Evolutionary conservation across 2,329 filamentous ascomycete species (phyloP).

Genomic region (Sarocladium kiliense): DNA sequence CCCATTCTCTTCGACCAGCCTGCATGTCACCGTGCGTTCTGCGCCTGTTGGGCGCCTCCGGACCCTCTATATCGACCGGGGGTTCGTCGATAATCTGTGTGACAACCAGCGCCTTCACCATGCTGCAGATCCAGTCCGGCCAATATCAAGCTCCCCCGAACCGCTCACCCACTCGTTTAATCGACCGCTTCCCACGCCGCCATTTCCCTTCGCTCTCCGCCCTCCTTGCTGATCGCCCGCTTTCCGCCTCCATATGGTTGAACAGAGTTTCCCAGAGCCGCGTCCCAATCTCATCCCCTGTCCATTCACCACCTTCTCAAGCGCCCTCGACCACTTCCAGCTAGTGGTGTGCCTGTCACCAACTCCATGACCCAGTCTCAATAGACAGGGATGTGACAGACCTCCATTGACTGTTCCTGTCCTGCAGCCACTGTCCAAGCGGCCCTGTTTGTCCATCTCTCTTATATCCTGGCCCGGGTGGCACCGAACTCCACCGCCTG

Average conservation of each 20-base stretch:
- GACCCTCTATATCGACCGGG: background rate
- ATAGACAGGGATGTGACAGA: background rate
- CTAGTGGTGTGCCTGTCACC: background rate
- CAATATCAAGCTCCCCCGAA: slow-evolving; percentile 6
- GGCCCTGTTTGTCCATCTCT: background rate
- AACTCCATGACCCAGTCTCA: background rate
- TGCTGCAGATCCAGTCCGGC: slow-evolving; percentile 8
- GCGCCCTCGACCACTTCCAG: slow-evolving; percentile 5
- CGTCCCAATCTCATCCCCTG: background rate
- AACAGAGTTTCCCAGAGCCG: background rate
- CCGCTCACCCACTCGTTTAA: slow-evolving; percentile 3
- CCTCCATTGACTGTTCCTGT: background rate
- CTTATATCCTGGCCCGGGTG: slow-evolving; percentile 7
- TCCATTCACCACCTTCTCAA: slow-evolving; percentile 1
- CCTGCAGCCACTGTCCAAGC: background rate
- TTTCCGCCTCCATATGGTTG: background rate
- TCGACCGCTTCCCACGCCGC: background rate
- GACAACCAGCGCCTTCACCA: slow-evolving; percentile 6
- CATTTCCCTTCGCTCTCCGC: background rate
- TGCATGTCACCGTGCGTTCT: background rate
- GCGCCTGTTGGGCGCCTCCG: background rate
- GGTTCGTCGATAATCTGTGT: slow-evolving; percentile 5
- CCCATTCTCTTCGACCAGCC: background rate
- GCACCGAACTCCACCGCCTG: slow-evolving; percentile 9
- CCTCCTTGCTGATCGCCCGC: background rate